Conservation (phyloP, 352 stramenopile species). For the Phytophthora kernoviae region DNA sequence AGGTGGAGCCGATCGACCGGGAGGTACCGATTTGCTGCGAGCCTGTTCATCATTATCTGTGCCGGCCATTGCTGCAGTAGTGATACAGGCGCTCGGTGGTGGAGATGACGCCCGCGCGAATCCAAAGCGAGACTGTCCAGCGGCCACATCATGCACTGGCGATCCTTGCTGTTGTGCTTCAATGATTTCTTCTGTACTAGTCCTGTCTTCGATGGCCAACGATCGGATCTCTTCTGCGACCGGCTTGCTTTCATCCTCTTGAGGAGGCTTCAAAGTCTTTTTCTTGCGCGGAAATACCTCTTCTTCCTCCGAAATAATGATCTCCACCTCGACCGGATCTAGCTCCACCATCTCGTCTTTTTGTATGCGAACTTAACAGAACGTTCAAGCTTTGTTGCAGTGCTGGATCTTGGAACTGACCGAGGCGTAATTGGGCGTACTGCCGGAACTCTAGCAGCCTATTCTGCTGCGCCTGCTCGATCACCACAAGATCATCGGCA, state of each 20-base stretch:
- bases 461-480: slow-evolving; percentile 56
- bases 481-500: slow-evolving; percentile 55
- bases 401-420: slow-evolving; percentile 51
- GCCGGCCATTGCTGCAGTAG: not conserved
- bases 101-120: slow-evolving; percentile 46
- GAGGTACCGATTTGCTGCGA: slow-evolving; percentile 24
- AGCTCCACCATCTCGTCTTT: slow-evolving; percentile 60
- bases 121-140: slow-evolving; percentile 54
- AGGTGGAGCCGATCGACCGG: slow-evolving; percentile 23
- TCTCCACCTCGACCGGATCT: slow-evolving; percentile 48
- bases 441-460: slow-evolving; percentile 65
- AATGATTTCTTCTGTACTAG: slow-evolving; percentile 10
- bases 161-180: slow-evolving; percentile 16
- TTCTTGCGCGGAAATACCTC: slow-evolving; percentile 56
- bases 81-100: slow-evolving; percentile 6
- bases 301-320: slow-evolving; percentile 64
- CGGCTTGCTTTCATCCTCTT: slow-evolving; percentile 16
- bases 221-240: slow-evolving; percentile 6
- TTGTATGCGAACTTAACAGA: slow-evolving; percentile 46
- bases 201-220: slow-evolving; percentile 6
- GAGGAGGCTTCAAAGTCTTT: slow-evolving; percentile 19
- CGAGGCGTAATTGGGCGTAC: slow-evolving; percentile 50
- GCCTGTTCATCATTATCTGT: slow-evolving; percentile 6
- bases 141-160: slow-evolving; percentile 1
- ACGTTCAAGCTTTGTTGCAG: slow-evolving; percentile 42